Conservation (phyloP, 129 eudicot species). For the Flaveria trinervia region DNA sequence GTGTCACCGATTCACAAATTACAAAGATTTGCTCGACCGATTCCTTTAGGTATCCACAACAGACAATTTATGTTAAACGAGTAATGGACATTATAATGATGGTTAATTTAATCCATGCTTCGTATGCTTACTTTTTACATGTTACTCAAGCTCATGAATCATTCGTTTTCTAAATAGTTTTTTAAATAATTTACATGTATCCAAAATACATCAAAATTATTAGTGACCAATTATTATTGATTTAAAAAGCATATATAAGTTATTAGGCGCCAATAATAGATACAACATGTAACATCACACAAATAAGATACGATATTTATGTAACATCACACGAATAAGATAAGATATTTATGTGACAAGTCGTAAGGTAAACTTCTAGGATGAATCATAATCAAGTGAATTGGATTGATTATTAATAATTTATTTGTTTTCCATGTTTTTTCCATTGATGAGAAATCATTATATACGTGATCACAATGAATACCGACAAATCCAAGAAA, state of each 20-base stretch:
- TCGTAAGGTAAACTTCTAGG: neutral
- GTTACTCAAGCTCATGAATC: conserved; percentile 1
- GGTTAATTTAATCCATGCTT: neutral
- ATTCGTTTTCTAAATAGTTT: neutral
- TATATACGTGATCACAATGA: too few relatives aligned
- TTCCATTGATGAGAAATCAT: neutral
- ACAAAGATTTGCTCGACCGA: too few relatives aligned
- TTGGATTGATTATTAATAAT: neutral
- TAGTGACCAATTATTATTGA: conserved; percentile 3
- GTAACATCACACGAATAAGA: neutral
- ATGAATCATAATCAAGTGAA: neutral
- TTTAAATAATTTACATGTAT: neutral
- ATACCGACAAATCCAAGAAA: neutral
- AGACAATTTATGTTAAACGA: neutral
- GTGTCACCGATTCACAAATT: too few relatives aligned
- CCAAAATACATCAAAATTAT: conserved; percentile 4
- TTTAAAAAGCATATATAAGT: neutral
- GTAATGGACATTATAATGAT: neutral
- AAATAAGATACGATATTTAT: neutral
- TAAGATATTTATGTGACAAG: neutral
- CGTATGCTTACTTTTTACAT: neutral
- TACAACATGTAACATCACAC: neutral
- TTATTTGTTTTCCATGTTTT: neutral
- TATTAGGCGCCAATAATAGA: neutral
- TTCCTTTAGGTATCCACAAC: too few relatives aligned